A percentile compares a stretch with the other conserved stretches of the same genome.
phyloP scores from a whole-genome alignment of 2,329 filamentous ascomycete species.

The Colletotrichum magnum region DNA sequence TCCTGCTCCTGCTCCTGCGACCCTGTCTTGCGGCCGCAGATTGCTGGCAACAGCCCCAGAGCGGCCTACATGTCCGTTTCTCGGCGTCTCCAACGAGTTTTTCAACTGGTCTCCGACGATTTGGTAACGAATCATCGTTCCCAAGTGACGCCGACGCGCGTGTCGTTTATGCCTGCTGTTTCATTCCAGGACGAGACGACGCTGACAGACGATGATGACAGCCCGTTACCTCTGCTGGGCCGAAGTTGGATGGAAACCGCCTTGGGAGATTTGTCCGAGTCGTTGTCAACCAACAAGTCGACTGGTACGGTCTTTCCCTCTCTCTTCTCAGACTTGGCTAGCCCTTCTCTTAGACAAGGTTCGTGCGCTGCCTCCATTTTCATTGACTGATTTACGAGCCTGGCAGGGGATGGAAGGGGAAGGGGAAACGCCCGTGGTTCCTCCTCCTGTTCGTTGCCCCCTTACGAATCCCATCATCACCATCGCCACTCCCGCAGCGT shows the following conservation, averaged over 20 bases:
- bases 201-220: too few species aligned
- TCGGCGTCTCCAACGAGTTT: background rate
- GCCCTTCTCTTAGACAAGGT: background rate
- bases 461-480: slow-evolving; percentile 24
- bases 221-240: too few species aligned
- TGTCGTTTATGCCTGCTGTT: slow-evolving; percentile 4
- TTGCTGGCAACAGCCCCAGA: background rate
- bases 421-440: background rate
- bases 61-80: background rate
- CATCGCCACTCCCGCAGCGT: slow-evolving; percentile 10
- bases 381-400: slow-evolving; percentile 34
- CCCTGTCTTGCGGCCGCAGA: background rate
- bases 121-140: slow-evolving; percentile 52
- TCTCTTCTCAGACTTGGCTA: too few species aligned
- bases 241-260: background rate
- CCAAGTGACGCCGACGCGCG: background rate
- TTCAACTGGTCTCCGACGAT: slow-evolving; percentile 43
- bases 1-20: background rate
- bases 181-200: background rate
- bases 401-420: background rate
- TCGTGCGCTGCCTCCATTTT: background rate
- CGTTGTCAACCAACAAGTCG: too few species aligned
- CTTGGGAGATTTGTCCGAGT: background rate
- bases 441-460: slow-evolving; percentile 8
- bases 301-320: too few species aligned